Evolutionary conservation across 257 asterid species (phyloP).

Genomic region (Solanum arcanum): DNA sequence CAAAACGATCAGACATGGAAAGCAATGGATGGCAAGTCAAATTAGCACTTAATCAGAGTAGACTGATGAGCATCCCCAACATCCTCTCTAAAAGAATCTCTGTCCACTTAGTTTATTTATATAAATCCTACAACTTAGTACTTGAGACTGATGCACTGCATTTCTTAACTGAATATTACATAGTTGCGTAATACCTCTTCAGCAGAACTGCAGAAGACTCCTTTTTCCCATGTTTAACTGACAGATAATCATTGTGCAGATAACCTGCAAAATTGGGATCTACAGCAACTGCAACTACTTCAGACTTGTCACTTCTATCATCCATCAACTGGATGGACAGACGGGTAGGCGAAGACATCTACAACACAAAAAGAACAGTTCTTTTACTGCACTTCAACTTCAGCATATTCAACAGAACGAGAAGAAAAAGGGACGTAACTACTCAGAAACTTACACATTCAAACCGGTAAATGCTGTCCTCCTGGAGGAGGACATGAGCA

Average conservation of each 20-base stretch:
- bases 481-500: slow-evolving; percentile 31
- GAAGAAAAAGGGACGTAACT: background rate
- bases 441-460: slow-evolving; percentile 50
- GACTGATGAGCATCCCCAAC: background rate
- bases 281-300: slow-evolving; percentile 85
- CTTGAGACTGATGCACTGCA: background rate
- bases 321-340: slow-evolving; percentile 91
- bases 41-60: background rate
- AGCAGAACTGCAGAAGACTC: slow-evolving; percentile 58
- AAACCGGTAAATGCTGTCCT: slow-evolving; percentile 34
- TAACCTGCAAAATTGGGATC: slow-evolving; percentile 81
- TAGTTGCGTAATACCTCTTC: slow-evolving; percentile 45
- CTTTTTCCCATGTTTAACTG: slow-evolving; percentile 51
- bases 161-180: background rate
- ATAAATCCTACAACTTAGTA: background rate
- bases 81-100: background rate
- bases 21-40: background rate
- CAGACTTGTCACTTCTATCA: slow-evolving; percentile 77
- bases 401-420: background rate
- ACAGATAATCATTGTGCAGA: slow-evolving; percentile 68
- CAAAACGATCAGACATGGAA: background rate
- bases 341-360: slow-evolving; percentile 60
- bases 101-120: background rate
- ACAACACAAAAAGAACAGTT: slow-evolving; percentile 19
- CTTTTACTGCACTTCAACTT: background rate